Base-by-base conservation (phyloP, 2,329 filamentous ascomycete species). In the Colletotrichum sublineola region DNA sequence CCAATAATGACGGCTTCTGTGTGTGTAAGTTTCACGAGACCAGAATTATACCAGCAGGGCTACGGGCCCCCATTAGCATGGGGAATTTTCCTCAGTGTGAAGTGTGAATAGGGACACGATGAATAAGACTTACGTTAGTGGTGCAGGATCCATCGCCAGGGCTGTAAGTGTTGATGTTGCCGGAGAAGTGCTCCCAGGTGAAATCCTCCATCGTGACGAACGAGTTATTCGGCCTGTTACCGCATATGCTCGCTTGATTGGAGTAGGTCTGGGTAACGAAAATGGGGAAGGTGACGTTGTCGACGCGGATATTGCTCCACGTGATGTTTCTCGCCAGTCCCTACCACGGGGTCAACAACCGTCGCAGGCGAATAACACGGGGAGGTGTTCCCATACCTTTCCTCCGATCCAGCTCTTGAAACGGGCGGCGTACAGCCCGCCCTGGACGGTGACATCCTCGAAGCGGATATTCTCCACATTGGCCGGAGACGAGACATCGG, bases 231-330 rank as follows among this genome's bases (percentile, higher is more conserved):
- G 77, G 76, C n/a, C 81, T 74, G 75, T 79, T 72, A 77, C 78
- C 8, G 74, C 77, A 38, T 74, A 77, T n/a, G 77, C 48, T 75
- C 40, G 63, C 79, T 74, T 85, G 83, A 67, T 85, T 81, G 72
- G 77, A 76, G 75, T 85, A 85, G 50, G 80, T 84, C 75, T 85
- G 83, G 3, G 83, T 85, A n/a, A 85, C 82, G 67, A 84, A 85
- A 67, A 85, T 82, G 1, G 84, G 84, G 73, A 85, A 85, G 0
- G 83, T 81, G 40, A 85, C 84, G 68, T 85, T 85, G 74, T 81
- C 81, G 15, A 80, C 74, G 7, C 81, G 75, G 64, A 85, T 83
- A 71, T 85, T 83, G 63, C 78, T 80, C 84, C 84, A 85, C 42
- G 80, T 82, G 56, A 86, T 78, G 63, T 84, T 83, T 75, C 80